A percentile compares a stretch with the other conserved stretches of the same genome.
Evolutionary conservation across 768 basidiomycete genomes (phyloP).

Genomic region (Boletus reticuloceps): DNA sequence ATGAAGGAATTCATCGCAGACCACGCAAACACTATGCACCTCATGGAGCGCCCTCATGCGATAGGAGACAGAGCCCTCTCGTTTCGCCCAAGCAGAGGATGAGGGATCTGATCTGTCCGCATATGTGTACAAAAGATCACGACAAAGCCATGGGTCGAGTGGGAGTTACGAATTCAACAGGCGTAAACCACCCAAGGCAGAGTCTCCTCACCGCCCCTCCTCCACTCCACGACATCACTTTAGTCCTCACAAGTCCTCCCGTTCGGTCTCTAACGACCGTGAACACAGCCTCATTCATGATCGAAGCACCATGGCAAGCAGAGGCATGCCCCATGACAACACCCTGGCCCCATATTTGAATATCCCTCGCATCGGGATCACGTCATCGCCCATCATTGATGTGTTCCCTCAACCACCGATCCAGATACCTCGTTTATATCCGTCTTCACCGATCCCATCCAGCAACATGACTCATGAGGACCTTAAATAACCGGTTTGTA

Average conservation of each 20-base stretch:
- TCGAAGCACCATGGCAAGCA: slow-evolving; percentile 36
- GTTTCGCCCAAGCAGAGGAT: slow-evolving; percentile 27
- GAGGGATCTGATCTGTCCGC: slow-evolving; percentile 11
- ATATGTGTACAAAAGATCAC: slow-evolving; percentile 20
- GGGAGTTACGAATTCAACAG: slow-evolving; percentile 27
- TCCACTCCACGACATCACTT: slow-evolving; percentile 36
- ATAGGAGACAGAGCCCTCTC: slow-evolving; percentile 55
- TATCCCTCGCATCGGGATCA: slow-evolving; percentile 29
- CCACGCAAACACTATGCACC: no score
- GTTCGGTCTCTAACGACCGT: slow-evolving; percentile 41
- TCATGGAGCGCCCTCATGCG: no score
- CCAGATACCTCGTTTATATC: slow-evolving; percentile 37
- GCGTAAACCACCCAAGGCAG: slow-evolving; percentile 23
- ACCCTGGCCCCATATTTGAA: slow-evolving; percentile 3
- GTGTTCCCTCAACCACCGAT: slow-evolving; percentile 32
- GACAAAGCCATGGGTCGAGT: slow-evolving; percentile 27
- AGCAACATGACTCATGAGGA: no score
- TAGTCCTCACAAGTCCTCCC: slow-evolving; percentile 44
- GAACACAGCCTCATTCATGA: slow-evolving; percentile 40
- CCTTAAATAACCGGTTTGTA: no score
- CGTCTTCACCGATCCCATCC: slow-evolving; percentile 45
- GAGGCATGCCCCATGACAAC: slow-evolving; percentile 14
- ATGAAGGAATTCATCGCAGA: no score
- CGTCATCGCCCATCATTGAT: slow-evolving; percentile 28
- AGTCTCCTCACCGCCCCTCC: slow-evolving; percentile 31